Evolutionary conservation across 73 alveolate genomes (phyloP).

Genomic region (Blepharisma japonicum): DNA sequence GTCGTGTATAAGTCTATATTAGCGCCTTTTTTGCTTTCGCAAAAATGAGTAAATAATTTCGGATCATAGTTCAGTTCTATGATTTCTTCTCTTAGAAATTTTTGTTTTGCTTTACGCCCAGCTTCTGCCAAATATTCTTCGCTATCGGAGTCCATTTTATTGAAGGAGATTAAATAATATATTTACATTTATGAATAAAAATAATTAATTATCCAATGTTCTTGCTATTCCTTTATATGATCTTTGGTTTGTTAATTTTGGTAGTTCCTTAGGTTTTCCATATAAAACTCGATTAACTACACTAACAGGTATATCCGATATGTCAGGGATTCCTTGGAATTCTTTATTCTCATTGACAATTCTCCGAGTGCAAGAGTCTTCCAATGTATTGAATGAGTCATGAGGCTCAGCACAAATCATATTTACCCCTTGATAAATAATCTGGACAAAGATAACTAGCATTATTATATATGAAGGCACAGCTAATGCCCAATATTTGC

Average conservation of each 20-base stretch:
- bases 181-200: no score
- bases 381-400: constrained; percentile 31
- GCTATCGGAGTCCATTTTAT: no score
- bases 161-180: no score
- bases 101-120: no score
- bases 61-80: no score
- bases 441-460: constrained; percentile 34
- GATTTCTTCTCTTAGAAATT: no score
- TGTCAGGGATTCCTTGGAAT: constrained; percentile 48
- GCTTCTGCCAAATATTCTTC: no score
- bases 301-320: constrained; percentile 47
- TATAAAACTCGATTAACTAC: constrained; percentile 49
- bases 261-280: constrained; percentile 38
- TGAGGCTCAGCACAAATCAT: constrained; percentile 36
- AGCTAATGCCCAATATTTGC: constrained; percentile 53
- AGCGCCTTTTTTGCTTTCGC: no score
- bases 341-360: constrained; percentile 30
- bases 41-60: no score
- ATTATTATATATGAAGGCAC: constrained; percentile 40
- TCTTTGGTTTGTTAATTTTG: constrained; percentile 29
- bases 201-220: no score
- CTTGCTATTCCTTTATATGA: constrained; percentile 5
- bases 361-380: constrained; percentile 28
- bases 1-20: no score
- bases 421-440: constrained; percentile 43